Base-by-base conservation (phyloP, 2,329 filamentous ascomycete species). In the Arthrobotrys conoides region DNA sequence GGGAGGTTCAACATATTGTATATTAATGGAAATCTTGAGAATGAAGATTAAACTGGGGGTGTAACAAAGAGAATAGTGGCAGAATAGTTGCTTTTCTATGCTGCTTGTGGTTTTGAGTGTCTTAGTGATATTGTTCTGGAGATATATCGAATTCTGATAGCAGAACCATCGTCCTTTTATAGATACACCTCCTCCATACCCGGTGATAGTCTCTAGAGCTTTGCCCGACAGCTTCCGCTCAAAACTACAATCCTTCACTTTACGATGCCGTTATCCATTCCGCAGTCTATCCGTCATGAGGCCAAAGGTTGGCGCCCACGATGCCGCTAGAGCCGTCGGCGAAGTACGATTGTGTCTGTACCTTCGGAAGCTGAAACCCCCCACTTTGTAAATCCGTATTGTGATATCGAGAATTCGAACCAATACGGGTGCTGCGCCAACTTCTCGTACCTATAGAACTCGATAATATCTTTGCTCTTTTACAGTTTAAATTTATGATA, bases 341-440 rank as follows among this genome's bases (percentile, higher is more conserved):
- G 44, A 51, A 44, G 38, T 46, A 46, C 44, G n/a, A 46, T 46
- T 5, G 5, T 22, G 51, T 27, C 6, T 41, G 27, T 49, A 33
- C 22, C 33, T 38, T 55, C 57, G 55, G 20, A 64, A 61, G 14
- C 22, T 46, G 48, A 71, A 61, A 49, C 69, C 69, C 69, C 69
- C 69, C 69, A 72, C 69, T 44, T 72, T 38, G 69, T 66, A 72
- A 72, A 48, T 72, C 69, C 69, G 69, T 65, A 65, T 59, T 24
- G 8, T 36, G 22, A 72, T 22, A 66, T 66, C 14, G 16, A 12
- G 18, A 49, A 38, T 51, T 44, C 49, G 3, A 16, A 65, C 48
- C 16, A 59, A 65, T 72, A 66, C 49, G 59, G 24, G 61, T 72
- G 55, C 22, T 72, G 55, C 22, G 55, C 53, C 67, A 38, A 27